Evolutionary conservation across 2,329 filamentous ascomycete genomes (phyloP).

Genomic region (Graphilbum sp.): DNA sequence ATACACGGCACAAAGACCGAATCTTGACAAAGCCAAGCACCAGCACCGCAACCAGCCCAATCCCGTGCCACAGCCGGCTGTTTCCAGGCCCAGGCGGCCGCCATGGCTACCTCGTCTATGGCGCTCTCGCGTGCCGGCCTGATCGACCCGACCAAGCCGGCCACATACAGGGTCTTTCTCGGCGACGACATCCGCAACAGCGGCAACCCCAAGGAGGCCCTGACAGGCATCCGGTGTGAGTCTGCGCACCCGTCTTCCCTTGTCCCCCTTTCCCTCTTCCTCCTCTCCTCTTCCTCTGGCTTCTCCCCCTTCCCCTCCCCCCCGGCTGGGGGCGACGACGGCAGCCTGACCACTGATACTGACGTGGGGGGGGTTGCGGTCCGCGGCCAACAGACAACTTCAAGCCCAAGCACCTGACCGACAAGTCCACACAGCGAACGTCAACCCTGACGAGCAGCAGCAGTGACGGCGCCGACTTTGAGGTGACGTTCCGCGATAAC

Average conservation of each 20-base stretch:
- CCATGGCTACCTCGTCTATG: constrained; percentile 10
- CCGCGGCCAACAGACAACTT: constrained; percentile 36
- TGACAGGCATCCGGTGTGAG: constrained; percentile 45
- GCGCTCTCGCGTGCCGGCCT: constrained; percentile 13
- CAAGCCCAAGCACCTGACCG: constrained; percentile 35
- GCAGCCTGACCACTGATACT: too few relatives aligned
- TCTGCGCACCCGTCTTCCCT: too few relatives aligned
- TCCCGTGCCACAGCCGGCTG: too few relatives aligned
- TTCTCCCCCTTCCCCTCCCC: too few relatives aligned
- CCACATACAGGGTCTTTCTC: constrained; percentile 45
- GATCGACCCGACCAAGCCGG: constrained; percentile 43
- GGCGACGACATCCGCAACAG: constrained; percentile 44
- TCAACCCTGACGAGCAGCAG: constrained; percentile 1
- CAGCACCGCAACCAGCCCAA: too few relatives aligned
- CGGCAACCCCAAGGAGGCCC: constrained; percentile 32
- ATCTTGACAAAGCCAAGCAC: too few relatives aligned
- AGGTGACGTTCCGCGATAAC: constrained; percentile 36
- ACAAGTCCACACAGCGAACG: constrained; percentile 26
- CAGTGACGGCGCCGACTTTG: constrained; percentile 35
- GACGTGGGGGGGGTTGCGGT: too few relatives aligned
- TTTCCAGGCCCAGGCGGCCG: too few relatives aligned
- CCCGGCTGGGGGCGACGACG: too few relatives aligned
- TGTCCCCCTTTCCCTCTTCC: too few relatives aligned
- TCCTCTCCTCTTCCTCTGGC: too few relatives aligned
- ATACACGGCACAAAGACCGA: too few relatives aligned